Evolutionary conservation across 2,329 filamentous ascomycete genomes (phyloP).

Genomic region (Cladophialophora carrionii): DNA sequence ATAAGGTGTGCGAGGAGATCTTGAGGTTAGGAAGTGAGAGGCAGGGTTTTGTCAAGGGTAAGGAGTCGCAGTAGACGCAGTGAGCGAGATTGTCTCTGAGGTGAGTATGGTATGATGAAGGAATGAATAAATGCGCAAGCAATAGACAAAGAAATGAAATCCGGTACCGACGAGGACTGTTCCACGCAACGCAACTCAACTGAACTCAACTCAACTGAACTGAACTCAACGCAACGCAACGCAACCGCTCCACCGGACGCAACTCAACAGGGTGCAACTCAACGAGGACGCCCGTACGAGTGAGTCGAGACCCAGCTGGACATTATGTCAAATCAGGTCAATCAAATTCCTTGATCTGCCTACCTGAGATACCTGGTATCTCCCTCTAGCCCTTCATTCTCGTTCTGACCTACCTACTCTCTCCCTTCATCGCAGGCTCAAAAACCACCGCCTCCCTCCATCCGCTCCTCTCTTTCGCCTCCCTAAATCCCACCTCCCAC

Average conservation of each 20-base stretch:
- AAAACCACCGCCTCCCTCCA: conserved; percentile 16
- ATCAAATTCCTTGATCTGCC: neutral
- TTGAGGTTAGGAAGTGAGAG: conserved; percentile 20
- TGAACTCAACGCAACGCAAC: neutral
- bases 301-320: neutral
- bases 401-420: neutral
- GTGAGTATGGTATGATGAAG: neutral
- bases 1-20: conserved; percentile 52
- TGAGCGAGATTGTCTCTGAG: neutral
- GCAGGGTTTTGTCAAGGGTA: conserved; percentile 3
- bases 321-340: neutral
- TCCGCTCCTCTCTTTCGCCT: neutral
- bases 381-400: too few relatives aligned
- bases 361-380: too few relatives aligned
- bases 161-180: neutral
- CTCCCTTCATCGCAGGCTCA: conserved; percentile 8
- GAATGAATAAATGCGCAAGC: neutral
- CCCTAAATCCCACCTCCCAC: conserved; percentile 15
- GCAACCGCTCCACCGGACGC: neutral
- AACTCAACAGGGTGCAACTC: neutral
- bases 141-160: neutral
- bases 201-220: neutral
- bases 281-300: neutral
- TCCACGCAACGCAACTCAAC: neutral
- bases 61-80: conserved; percentile 4